Percentiles rank a stretch among this genome's conserved stretches.
Evolutionary conservation across 2,329 filamentous ascomycete species (phyloP).

Genomic region (Fusarium veterinarium): DNA sequence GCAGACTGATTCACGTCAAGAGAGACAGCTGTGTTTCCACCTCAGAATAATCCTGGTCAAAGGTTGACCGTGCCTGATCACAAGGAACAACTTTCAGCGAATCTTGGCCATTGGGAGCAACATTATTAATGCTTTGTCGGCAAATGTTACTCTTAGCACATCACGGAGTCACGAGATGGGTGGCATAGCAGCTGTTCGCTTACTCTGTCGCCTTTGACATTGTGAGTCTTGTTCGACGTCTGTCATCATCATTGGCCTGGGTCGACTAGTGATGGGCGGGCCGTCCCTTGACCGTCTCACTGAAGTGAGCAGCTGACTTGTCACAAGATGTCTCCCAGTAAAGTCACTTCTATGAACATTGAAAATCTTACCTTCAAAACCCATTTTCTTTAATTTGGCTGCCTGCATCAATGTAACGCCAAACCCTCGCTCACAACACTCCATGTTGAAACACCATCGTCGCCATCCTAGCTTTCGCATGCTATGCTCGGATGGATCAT

Average conservation of each 20-base stretch:
- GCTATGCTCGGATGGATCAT: constrained; percentile 23
- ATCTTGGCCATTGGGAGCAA: neutral
- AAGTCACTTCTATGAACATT: neutral
- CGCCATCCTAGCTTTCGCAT: constrained; percentile 6
- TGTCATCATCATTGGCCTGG: constrained; percentile 23
- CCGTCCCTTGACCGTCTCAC: constrained; percentile 44
- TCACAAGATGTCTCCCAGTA: constrained; percentile 2
- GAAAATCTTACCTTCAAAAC: neutral
- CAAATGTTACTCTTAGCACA: constrained; percentile 14
- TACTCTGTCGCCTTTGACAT: constrained; percentile 4
- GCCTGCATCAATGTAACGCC: constrained; percentile 28
- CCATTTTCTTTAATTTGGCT: neutral
- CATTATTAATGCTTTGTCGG: neutral
- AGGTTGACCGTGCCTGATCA: constrained; percentile 15
- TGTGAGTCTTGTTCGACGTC: constrained; percentile 6
- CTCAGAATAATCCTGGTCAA: neutral
- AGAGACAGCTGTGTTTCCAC: constrained; percentile 27
- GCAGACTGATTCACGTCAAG: constrained; percentile 20
- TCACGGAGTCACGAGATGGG: constrained; percentile 8
- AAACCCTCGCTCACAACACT: constrained; percentile 13
- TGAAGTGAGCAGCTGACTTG: constrained; percentile 34
- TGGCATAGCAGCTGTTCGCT: constrained; percentile 9
- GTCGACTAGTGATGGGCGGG: constrained; percentile 37
- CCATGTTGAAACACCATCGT: constrained; percentile 21
- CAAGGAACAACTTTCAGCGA: constrained; percentile 5